Base-by-base conservation (phyloP, 2,329 filamentous ascomycete species). In the Trichoderma koningii region DNA sequence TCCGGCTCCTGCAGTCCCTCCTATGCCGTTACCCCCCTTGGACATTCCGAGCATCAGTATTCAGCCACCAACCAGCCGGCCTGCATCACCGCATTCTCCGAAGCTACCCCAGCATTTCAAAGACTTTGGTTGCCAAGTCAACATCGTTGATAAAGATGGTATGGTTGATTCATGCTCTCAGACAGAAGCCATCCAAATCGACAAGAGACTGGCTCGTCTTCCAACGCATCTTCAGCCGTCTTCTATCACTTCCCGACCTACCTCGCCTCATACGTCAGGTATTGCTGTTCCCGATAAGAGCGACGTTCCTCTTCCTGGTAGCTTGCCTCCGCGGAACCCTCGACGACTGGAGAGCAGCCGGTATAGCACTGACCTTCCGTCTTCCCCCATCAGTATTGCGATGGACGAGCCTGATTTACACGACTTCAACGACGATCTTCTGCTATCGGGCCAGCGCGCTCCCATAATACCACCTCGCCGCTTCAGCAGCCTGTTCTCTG, bases 171-270 rank as follows among this genome's bases (percentile, higher is more conserved):
- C 74, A 12, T 74, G 75, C 3, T 79, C 93, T 65, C 95, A 99
- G 79, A 99, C 95, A 0, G 93, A 98, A 70, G 91, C 92, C 66
- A 97, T 98, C 65, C 86, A 91, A 63, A 86, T 96, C 6, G 93
- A 96, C 73, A 86, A 87, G 78, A 86, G 93, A 67, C 80, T 92
- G 51, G 86, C 89, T 67, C 88, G 87, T 69, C 81, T 97, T 28
- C 92, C 92, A 15, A 80, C 87, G 1, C 90, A 95, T 73, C 82
- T 97, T 41, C 87, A 93, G 64, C 92, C 93, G 0, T 94, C 91
- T 0, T 83, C 88, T 19, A 90, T 96, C 67, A 80, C 83, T 0
- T 89, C 87, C 0, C 79, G 84, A 21, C 86, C 87, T 9, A 75
- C 79, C 1, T 88, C 87, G 14, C 86, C 87, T 19, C 79, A 76